These are phyloP conservation scores for Penicillium sp. DNA, from an alignment of 2,329 filamentous ascomycete species.

Conservation along the genomic window DNA sequence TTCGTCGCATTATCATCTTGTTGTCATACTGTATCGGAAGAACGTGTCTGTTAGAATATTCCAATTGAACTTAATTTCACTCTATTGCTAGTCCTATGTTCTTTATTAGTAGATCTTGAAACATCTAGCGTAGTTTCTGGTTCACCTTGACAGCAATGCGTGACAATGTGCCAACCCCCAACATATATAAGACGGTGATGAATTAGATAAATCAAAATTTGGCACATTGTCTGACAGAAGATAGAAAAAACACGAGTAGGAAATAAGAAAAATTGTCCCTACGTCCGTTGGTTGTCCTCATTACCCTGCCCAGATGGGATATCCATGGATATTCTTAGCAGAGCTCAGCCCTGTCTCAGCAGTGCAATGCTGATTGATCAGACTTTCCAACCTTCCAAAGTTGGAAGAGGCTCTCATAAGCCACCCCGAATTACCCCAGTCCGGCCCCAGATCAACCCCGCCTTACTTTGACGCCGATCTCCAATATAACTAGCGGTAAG, in stretches of 20 bases:
- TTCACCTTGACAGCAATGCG: not conserved
- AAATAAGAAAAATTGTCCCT: not conserved
- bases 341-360: not conserved
- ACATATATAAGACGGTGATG: not conserved
- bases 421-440: not conserved
- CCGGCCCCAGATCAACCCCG: not conserved
- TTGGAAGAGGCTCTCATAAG: not conserved
- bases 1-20: not conserved
- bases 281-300: not conserved
- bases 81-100: not conserved
- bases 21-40: not conserved
- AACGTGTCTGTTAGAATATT: not conserved
- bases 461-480: not conserved
- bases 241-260: not conserved
- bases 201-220: not conserved
- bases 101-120: not conserved
- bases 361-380: not conserved
- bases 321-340: not conserved
- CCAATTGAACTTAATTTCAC: not conserved
- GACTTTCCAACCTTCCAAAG: no score
- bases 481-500: constrained; percentile 5
- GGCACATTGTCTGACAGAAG: not conserved
- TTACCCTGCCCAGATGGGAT: no score
- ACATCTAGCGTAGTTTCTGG: not conserved
- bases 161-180: not conserved